Evolutionary conservation across 768 basidiomycete genomes (phyloP).

Genomic region (Hygrocybe punicea): DNA sequence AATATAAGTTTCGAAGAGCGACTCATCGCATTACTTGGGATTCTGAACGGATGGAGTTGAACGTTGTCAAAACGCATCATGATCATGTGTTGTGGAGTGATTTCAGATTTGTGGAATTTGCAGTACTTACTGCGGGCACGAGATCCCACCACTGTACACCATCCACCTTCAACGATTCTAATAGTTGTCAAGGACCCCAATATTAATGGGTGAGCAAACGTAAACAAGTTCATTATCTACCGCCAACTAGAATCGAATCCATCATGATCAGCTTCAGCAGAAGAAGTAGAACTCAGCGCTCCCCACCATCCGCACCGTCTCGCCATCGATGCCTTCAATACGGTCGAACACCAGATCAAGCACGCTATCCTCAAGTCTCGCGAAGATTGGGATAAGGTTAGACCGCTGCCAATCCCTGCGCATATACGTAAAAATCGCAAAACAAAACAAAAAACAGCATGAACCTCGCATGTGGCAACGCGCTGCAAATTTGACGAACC

Average conservation of each 20-base stretch:
- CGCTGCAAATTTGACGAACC: slow-evolving; percentile 50
- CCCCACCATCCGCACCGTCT: slow-evolving; percentile 59
- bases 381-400: slow-evolving; percentile 55
- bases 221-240: not conserved
- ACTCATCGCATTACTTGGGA: too few species aligned
- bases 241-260: not conserved
- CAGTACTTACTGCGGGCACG: too few species aligned
- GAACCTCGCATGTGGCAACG: slow-evolving; percentile 71
- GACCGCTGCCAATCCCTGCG: too few species aligned
- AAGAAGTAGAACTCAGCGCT: slow-evolving; percentile 54
- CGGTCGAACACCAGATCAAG: slow-evolving; percentile 55
- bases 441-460: slow-evolving; percentile 39
- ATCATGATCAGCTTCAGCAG: slow-evolving; percentile 46
- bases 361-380: slow-evolving; percentile 64
- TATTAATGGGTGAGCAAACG: not conserved
- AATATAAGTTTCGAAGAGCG: too few species aligned
- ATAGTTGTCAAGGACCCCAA: not conserved
- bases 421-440: too few species aligned
- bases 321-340: slow-evolving; percentile 63
- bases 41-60: too few species aligned
- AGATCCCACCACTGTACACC: too few species aligned
- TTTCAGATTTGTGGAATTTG: too few species aligned
- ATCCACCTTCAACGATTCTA: too few species aligned
- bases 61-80: too few species aligned
- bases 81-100: too few species aligned